Conservation (phyloP, 768 basidiomycete species). For the Rossbeevera mucosa region DNA sequence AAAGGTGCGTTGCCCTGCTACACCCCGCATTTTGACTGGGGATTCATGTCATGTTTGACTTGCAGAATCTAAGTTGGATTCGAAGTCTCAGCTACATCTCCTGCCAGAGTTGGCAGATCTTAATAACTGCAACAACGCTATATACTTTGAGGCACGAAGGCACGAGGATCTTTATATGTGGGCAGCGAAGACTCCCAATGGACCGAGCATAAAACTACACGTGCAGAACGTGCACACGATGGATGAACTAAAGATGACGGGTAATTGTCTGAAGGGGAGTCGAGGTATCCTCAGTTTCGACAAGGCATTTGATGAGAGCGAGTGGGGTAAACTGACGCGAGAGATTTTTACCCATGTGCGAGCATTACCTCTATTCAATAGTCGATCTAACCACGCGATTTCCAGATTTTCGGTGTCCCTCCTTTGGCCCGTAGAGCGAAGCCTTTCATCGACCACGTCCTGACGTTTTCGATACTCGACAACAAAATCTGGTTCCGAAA, state of each 20-base stretch:
- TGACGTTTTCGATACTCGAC: slow-evolving; percentile 94
- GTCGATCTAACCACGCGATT: slow-evolving; percentile 2
- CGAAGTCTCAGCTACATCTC: slow-evolving; percentile 88
- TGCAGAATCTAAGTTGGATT: slow-evolving; percentile 93
- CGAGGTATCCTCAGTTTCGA: slow-evolving; percentile 92
- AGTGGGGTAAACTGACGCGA: slow-evolving; percentile 83
- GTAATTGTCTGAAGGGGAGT: slow-evolving; percentile 95
- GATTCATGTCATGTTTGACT: neutral
- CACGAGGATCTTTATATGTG: slow-evolving; percentile 96
- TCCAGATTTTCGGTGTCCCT: slow-evolving; percentile 92
- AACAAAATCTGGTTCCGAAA: slow-evolving; percentile 99
- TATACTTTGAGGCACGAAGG: slow-evolving; percentile 95
- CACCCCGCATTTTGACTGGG: neutral
- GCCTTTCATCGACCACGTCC: slow-evolving; percentile 96
- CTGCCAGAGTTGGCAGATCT: slow-evolving; percentile 96
- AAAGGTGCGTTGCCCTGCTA: slow-evolving; percentile 62
- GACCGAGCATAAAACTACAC: slow-evolving; percentile 95
- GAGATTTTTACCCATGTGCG: slow-evolving; percentile 91
- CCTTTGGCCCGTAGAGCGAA: slow-evolving; percentile 86
- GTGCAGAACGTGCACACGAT: slow-evolving; percentile 99
- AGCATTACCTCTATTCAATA: slow-evolving; percentile 6
- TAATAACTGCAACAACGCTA: slow-evolving; percentile 94
- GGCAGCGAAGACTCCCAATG: slow-evolving; percentile 96
- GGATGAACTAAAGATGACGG: slow-evolving; percentile 99
- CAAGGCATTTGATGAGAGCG: slow-evolving; percentile 80